Base-by-base conservation (phyloP, 331 rosid species). In the Malus hybrid region DNA sequence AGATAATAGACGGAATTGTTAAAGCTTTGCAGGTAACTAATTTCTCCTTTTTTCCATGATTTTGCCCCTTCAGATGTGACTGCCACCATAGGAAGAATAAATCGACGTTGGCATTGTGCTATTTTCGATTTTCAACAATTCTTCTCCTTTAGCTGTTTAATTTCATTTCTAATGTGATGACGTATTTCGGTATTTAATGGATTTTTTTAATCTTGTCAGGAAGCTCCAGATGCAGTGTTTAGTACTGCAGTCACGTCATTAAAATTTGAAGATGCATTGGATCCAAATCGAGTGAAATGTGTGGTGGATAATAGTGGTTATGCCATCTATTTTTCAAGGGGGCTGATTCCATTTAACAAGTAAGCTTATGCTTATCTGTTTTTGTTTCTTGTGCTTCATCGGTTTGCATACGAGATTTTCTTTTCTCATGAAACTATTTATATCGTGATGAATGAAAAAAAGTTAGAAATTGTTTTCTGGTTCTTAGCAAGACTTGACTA, bases 141-240 rank as follows among this genome's bases (percentile, higher is more conserved):
- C 44, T n/a, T 28, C n/a, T 31, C 31, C 12, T 31, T 54, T n/a
- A 24, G 19, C 59, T 32, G 13, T 11, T 67, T 64, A 12, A 15
- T 14, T 62, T 62, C 46, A 57, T 5, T 79, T 80, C 34, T 12
- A 34, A 10, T 39, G 60, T 42, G 48, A 42, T 42, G 48, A 42
- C 48, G 5, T 42, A 42, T 10, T 42, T 42, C 46, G 5, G 13
- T 42, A 42, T 10, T 10, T 10, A 42, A 42, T 10, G 48, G 48
- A 42, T 10, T 10, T 42, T 42, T 42, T 42, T 42, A 10, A 42
- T 10, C 71, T 79, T 34, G 42, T 76, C 76, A 94, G 99, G 90
- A 90, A 73, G 80, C 97, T 71, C 99, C 99, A 27, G 97, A 94
- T 87, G 99, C 99, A 70, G 99, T 94, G 77, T 94, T 94, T 83